phyloP scores from a whole-genome alignment of 257 asterid genomes.

The Avicennia marina region DNA sequence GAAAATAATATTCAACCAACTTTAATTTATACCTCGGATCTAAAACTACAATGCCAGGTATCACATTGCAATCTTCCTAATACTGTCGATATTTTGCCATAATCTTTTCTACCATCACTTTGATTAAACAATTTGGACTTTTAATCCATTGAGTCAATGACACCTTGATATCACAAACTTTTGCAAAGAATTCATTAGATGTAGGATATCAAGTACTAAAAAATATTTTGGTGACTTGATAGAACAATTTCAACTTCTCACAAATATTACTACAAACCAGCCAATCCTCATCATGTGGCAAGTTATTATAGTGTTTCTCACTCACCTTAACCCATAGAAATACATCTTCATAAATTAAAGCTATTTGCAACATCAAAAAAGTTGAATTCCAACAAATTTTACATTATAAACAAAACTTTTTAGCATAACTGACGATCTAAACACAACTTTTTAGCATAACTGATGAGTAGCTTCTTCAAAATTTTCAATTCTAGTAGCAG shows the following conservation, averaged over 20 bases:
- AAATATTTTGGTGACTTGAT: background rate
- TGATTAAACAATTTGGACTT: too few relatives aligned
- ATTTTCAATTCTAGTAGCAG: background rate
- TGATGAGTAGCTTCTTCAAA: background rate
- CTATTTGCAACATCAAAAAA: constrained; percentile 4
- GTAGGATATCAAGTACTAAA: background rate
- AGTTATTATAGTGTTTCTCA: background rate
- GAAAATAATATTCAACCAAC: background rate
- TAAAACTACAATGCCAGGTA: background rate
- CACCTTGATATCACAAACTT: background rate
- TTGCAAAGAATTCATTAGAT: background rate
- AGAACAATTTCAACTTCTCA: background rate
- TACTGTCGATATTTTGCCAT: background rate
- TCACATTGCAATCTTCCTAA: background rate
- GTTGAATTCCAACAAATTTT: constrained; percentile 1
- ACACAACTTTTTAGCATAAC: too few relatives aligned
- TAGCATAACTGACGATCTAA: background rate
- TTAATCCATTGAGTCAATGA: background rate
- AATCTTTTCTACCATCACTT: too few relatives aligned
- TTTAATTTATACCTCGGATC: background rate
- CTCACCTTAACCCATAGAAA: background rate
- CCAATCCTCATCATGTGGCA: background rate
- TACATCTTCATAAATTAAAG: background rate
- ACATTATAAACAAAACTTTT: background rate
- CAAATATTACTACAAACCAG: background rate